Base-by-base conservation (phyloP, 257 asterid species). In the Coffea eugenioides region DNA sequence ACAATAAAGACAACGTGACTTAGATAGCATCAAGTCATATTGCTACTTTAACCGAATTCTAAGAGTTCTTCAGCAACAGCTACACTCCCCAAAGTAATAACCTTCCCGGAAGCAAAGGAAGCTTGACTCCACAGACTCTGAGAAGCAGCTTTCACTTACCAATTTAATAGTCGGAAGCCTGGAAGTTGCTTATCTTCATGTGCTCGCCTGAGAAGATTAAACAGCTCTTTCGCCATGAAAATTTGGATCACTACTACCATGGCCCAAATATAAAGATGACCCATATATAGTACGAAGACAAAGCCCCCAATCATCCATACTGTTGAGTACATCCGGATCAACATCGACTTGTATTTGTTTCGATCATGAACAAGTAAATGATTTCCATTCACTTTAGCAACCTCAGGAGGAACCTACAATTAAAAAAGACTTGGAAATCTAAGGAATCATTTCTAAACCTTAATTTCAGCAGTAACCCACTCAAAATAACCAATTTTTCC, bases 271-370 rank as follows among this genome's bases (percentile, higher is more conserved):
- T 94, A 96, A 76, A 96, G 94, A 90, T 96, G 99, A 49, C 99
- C 99, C 99, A 96, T 80, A 90, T 94, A 96, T 51, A 94, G 88
- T 73, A 88, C 83, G 68, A 91, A 87, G 77, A 82, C 92, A 85
- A 96, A 96, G 45, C 99, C 98, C 67, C 94, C 97, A 83, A 96
- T 94, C 99, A 96, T 96, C 99, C 98, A 96, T 57, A 94, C 79
- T 45, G 99, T 80, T 83, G 99, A 96, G 85, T 91, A 86, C 34
- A 91, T 79, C 43, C 98, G 97, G 75, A 90, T 84, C 90, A 94
- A 76, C 99, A 96, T 96, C 14, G 98, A 96, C 88, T 88, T 94
- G 89, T 96, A 96, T 89, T 96, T 96, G 91, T 81, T 92, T 64
- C 80, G 80, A 83, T 96, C 98, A 80, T 96, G 82, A 80, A 91